Conservation (phyloP, 2,329 filamentous ascomycete genomes). For the Claviceps sp. region DNA sequence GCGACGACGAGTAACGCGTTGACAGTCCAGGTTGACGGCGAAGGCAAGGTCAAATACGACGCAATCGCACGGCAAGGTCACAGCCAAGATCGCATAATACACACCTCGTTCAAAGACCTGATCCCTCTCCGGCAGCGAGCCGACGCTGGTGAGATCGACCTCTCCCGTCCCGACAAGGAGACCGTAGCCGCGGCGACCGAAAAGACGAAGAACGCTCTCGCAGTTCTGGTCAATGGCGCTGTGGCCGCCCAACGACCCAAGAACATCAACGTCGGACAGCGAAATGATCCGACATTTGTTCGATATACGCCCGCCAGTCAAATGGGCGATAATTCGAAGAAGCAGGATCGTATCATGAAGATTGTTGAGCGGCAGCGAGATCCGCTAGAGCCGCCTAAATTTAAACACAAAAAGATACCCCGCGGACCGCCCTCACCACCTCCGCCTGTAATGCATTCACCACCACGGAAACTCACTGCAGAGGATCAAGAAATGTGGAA, state of each 20-base stretch:
- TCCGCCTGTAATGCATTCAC: conserved; percentile 88
- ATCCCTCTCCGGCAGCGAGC: conserved; percentile 89
- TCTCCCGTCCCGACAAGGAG: conserved; percentile 74
- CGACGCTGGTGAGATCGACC: conserved; percentile 79
- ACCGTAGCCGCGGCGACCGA: conserved; percentile 75
- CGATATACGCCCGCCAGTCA: conserved; percentile 92
- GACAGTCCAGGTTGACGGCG: conserved; percentile 78
- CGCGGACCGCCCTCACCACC: conserved; percentile 84
- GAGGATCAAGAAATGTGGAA: conserved; percentile 97
- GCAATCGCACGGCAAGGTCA: conserved; percentile 88
- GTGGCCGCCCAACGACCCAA: conserved; percentile 91
- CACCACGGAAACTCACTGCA: conserved; percentile 85
- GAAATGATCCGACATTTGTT: conserved; percentile 83
- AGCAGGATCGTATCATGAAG: conserved; percentile 95
- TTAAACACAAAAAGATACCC: conserved; percentile 98
- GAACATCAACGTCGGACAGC: conserved; percentile 69
- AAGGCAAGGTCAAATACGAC: conserved; percentile 93
- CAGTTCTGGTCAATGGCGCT: conserved; percentile 68
- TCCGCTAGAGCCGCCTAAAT: conserved; percentile 94
- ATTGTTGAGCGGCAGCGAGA: conserved; percentile 90
- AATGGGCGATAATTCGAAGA: conserved; percentile 78
- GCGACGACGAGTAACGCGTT: conserved; percentile 68
- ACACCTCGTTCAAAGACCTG: conserved; percentile 91
- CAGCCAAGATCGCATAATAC: conserved; percentile 68
- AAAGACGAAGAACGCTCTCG: conserved; percentile 76